These are phyloP conservation scores for Xylaria sp. DNA, from an alignment of 2,329 filamentous ascomycete genomes.

Conservation along the genomic window DNA sequence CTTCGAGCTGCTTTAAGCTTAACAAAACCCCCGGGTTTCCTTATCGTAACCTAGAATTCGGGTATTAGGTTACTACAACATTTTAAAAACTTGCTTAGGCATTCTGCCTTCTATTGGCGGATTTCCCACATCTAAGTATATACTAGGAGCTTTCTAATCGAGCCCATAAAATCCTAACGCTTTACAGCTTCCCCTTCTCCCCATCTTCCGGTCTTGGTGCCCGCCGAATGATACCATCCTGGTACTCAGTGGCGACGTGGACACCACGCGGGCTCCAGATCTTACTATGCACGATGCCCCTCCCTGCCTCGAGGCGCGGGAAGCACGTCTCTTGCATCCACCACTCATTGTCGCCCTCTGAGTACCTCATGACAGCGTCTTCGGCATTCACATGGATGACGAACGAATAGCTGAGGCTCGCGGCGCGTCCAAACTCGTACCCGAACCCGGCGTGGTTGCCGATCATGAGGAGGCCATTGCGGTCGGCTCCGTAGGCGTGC, in stretches of 20 bases:
- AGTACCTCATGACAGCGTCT: constrained; percentile 58
- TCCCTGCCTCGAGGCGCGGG: constrained; percentile 59
- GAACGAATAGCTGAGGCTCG: constrained; percentile 63
- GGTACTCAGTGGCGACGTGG: constrained; percentile 66
- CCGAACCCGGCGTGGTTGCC: constrained; percentile 62
- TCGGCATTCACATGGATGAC: constrained; percentile 63
- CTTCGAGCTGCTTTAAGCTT: not conserved
- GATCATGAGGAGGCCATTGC: constrained; percentile 65
- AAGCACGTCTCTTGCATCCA: constrained; percentile 66
- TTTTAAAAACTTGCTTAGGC: not conserved
- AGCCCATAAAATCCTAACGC: not conserved
- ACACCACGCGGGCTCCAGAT: constrained; percentile 65
- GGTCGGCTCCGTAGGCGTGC: constrained; percentile 64
- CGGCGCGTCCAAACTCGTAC: constrained; percentile 54
- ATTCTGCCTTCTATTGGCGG: not conserved
- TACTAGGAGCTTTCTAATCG: not conserved
- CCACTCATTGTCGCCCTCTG: constrained; percentile 55
- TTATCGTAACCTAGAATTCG: not conserved
- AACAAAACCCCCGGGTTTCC: not conserved
- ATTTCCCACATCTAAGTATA: not conserved
- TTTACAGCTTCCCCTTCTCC: constrained; percentile 17
- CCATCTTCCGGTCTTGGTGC: constrained; percentile 4
- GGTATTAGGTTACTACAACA: not conserved
- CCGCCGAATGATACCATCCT: constrained; percentile 59
- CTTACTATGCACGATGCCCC: constrained; percentile 61